Conservation (phyloP, 768 basidiomycete genomes). For the Naematelia encephala region DNA sequence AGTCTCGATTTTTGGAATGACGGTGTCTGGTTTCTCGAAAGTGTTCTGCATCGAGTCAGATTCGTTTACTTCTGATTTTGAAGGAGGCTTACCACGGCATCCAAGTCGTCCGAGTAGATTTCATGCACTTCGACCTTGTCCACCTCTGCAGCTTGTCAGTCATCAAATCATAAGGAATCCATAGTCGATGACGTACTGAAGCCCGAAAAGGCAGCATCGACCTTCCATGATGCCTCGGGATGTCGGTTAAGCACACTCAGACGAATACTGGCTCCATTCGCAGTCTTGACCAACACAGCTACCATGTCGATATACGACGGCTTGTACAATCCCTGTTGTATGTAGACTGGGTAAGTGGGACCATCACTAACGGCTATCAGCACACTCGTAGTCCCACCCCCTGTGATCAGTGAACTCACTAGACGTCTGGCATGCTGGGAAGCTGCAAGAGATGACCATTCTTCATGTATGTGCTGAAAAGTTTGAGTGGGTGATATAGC, state of each 20-base stretch:
- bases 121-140: constrained; percentile 55
- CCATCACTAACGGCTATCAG: too few relatives aligned
- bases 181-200: constrained; percentile 24
- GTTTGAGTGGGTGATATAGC: constrained; percentile 55
- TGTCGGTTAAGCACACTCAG: constrained; percentile 60
- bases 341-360: constrained; percentile 59
- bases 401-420: too few relatives aligned
- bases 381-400: too few relatives aligned
- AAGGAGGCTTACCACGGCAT: constrained; percentile 31
- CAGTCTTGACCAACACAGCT: constrained; percentile 54
- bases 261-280: constrained; percentile 52
- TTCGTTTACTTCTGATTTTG: background rate
- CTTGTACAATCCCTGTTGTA: constrained; percentile 53
- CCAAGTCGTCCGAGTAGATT: constrained; percentile 57
- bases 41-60: constrained; percentile 36
- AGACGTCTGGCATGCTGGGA: constrained; percentile 23
- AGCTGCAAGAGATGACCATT: constrained; percentile 34
- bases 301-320: constrained; percentile 56
- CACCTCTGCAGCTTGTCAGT: constrained; percentile 48
- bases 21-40: constrained; percentile 40
- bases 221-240: constrained; percentile 51
- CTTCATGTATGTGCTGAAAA: constrained; percentile 62
- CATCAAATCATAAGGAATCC: background rate
- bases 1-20: constrained; percentile 27
- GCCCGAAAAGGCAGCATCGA: constrained; percentile 23